Percentiles rank a stretch among this genome's conserved stretches.
Evolutionary conservation across 208 protist species (phyloP).

Genomic region (Crithidia acanthocephali): DNA sequence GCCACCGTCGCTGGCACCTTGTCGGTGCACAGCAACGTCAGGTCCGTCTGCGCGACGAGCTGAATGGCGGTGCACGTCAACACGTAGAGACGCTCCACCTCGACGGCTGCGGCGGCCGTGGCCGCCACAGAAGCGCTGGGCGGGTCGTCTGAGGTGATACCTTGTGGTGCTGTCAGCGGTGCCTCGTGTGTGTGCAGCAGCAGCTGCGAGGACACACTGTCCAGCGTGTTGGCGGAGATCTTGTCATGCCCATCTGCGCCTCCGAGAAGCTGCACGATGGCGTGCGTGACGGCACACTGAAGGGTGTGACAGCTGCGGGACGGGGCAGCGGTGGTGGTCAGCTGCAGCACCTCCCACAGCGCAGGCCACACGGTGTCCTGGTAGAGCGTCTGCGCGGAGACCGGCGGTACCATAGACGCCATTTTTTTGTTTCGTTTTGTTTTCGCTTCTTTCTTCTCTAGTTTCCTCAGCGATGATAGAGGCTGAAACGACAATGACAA

Average conservation of each 20-base stretch:
- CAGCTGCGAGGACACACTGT: conserved; percentile 23
- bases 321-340: not conserved
- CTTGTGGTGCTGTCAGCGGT: not conserved
- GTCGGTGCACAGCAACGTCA: not conserved
- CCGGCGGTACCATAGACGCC: not conserved
- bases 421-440: too few species aligned
- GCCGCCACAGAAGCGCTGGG: conserved; percentile 4
- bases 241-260: not conserved
- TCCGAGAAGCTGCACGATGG: conserved; percentile 19
- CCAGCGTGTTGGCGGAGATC: not conserved
- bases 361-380: conserved; percentile 24
- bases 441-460: too few species aligned
- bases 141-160: not conserved
- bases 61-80: conserved; percentile 31
- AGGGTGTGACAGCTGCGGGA: conserved; percentile 6
- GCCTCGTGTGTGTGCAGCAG: conserved; percentile 20
- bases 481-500: too few species aligned
- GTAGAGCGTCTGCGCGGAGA: conserved; percentile 24
- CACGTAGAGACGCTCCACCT: conserved; percentile 34
- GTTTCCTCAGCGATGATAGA: too few species aligned
- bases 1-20: not conserved
- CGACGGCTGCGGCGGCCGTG: conserved; percentile 14
- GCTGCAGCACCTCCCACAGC: conserved; percentile 27
- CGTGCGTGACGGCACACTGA: conserved; percentile 23
- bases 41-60: conserved; percentile 6